These are phyloP conservation scores for Lentinula guzmanii DNA, from an alignment of 768 basidiomycete genomes.

Conservation along the genomic window DNA sequence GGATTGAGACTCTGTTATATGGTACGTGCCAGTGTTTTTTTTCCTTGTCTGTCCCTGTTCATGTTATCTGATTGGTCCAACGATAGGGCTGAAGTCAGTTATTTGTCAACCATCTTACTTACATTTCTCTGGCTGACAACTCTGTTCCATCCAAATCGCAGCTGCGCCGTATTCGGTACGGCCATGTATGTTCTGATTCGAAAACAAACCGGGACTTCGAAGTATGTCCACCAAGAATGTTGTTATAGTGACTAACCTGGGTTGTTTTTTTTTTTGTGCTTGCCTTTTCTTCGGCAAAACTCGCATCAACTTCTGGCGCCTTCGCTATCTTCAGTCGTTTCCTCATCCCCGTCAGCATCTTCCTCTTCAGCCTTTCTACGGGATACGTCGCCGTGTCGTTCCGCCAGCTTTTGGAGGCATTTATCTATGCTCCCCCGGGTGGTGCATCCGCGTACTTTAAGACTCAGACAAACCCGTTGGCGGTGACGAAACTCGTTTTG, in stretches of 20 bases:
- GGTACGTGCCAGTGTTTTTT: background rate
- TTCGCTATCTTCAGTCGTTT: background rate
- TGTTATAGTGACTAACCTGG: no score
- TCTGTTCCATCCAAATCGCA: background rate
- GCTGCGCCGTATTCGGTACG: background rate
- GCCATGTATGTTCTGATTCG: constrained; percentile 6
- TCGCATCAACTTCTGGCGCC: background rate
- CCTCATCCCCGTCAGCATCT: background rate
- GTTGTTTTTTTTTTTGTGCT: no score
- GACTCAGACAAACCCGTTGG: background rate
- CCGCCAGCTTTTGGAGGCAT: constrained; percentile 3
- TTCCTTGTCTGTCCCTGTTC: background rate
- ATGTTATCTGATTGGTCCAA: background rate
- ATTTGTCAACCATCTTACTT: no score
- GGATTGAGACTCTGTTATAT: constrained; percentile 5
- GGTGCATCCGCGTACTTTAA: constrained; percentile 4
- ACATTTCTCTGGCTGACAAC: background rate
- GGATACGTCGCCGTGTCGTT: constrained; percentile 1
- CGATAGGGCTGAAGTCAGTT: background rate
- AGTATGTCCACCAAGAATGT: background rate
- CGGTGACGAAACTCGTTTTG: constrained; percentile 1
- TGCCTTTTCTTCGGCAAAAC: background rate
- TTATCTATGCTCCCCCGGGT: background rate
- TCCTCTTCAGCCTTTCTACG: constrained; percentile 3
- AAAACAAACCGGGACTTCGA: background rate